Evolutionary conservation across 768 basidiomycete species (phyloP), one percentile per base, ranked within the genome.

Genomic region (Cyclocybe cylindracea): DNA sequence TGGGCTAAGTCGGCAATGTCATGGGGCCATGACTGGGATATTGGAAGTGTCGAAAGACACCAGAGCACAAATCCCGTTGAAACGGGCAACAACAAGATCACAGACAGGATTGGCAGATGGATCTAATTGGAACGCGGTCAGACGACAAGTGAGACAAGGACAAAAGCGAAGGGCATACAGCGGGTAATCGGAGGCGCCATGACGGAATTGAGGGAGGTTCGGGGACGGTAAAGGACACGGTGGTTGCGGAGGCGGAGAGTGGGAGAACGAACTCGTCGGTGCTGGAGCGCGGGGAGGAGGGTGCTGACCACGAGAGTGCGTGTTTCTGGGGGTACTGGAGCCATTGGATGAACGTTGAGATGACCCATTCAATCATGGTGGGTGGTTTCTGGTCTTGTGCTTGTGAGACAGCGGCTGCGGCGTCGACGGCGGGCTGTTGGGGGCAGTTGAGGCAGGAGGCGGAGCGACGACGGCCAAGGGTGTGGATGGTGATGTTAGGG

Each of bases 21-120:
- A 48, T 78, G 81, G 10, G 91, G 91, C 87, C 89, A 89, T 13
- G 85, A 70, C 57, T 86, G 74, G 48, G 87, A 83, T 57, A 91
- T 84, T 45, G 90, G 87, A 5, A 92, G 86, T 9, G 89, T 86
- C 11, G 88, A 86, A n/a, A 92, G 74, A 61, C 79, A 84, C 60
- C 88, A 82, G 39, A 87, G 66, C 35, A 87, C 80, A 49, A 91
- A 71, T 44, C 82, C 83, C 32, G 88, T 82, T n/a, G 91, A 78
- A 31, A 89, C 66, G 16, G 88, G 84, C 31, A 84, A 73, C 50
- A 85, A 78, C 4, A 84, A 64, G 51, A 82, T 62, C 48, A 79
- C 76, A 46, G 78, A 43, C 13, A 77, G 49, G 48, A 78, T 71
- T 50, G 76, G 71, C 13, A 63, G 62, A 57, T 75, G 70, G 34